These are phyloP conservation scores for Boehmeria nivea DNA, from an alignment of 306 rosid genomes.

Conservation along the genomic window DNA sequence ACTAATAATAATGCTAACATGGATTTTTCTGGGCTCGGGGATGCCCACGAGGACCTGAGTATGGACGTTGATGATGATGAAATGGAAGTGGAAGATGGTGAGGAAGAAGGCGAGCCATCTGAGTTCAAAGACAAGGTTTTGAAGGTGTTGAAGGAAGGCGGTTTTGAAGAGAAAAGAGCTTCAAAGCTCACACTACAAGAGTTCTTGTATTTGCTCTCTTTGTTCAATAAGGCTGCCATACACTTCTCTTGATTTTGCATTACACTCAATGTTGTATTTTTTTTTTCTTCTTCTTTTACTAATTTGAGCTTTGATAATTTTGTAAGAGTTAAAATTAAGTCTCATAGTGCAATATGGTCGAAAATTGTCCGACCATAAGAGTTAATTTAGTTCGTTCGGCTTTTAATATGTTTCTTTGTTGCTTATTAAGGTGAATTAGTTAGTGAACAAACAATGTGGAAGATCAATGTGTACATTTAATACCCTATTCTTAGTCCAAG, in stretches of 20 bases:
- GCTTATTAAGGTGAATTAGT: too few species aligned
- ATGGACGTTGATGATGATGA: conserved; percentile 49
- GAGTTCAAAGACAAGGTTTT: conserved; percentile 78
- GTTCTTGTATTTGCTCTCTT: conserved; percentile 63
- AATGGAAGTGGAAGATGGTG: conserved; percentile 57
- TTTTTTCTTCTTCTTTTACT: too few species aligned
- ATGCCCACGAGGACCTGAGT: conserved; percentile 41
- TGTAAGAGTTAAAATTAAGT: too few species aligned
- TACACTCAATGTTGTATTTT: too few species aligned
- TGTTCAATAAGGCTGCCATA: conserved; percentile 76
- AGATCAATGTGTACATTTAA: too few species aligned
- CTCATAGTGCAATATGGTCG: too few species aligned
- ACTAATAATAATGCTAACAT: conserved; percentile 4
- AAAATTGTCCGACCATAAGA: too few species aligned
- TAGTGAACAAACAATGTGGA: too few species aligned
- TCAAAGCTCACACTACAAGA: conserved; percentile 80
- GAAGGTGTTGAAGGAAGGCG: conserved; percentile 65
- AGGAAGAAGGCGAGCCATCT: conserved; percentile 51
- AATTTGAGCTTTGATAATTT: too few species aligned
- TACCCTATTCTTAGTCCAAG: too few species aligned
- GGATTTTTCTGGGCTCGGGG: conserved; percentile 33
- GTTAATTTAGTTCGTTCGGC: too few species aligned
- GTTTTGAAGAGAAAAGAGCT: conserved; percentile 80
- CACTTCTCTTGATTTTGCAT: conserved; percentile 63
- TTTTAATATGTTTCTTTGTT: too few species aligned